phyloP scores from a whole-genome alignment of 306 rosid species.

The Dryas alaskensis region DNA sequence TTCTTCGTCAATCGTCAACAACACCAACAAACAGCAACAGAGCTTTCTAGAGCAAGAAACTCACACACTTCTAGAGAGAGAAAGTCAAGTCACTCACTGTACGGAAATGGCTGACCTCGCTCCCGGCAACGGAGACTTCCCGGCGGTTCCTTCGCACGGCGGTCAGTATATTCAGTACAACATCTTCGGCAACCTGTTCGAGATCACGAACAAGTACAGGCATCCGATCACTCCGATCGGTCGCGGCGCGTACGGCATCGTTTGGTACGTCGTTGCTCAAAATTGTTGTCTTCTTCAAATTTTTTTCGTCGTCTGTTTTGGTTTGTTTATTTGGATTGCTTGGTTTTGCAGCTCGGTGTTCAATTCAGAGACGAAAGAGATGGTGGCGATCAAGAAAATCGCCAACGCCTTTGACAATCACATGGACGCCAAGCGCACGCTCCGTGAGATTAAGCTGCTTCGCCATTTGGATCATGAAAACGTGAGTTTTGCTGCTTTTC shows the following conservation, averaged over 20 bases:
- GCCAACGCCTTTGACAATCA: conserved; percentile 90
- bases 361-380: conserved; percentile 86
- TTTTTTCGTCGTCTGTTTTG: not conserved
- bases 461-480: conserved; percentile 95
- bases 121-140: conserved; percentile 48
- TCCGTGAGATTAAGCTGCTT: conserved; percentile 98
- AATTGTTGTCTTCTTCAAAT: not conserved
- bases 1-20: conserved; percentile 7
- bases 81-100: conserved; percentile 20
- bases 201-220: conserved; percentile 76
- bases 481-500: conserved; percentile 40
- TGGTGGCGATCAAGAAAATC: conserved; percentile 93
- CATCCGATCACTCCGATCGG: conserved; percentile 97
- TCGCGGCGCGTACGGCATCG: conserved; percentile 96
- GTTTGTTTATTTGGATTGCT: conserved; percentile 3
- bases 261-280: conserved; percentile 50
- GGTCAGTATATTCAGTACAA: conserved; percentile 81
- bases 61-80: conserved; percentile 18
- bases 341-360: conserved; percentile 63
- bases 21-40: not conserved
- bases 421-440: conserved; percentile 98
- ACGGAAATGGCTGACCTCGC: conserved; percentile 51
- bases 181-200: conserved; percentile 86
- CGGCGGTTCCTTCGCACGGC: conserved; percentile 66
- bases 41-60: conserved; percentile 2